These are phyloP conservation scores for Phytopythium montanum DNA, from an alignment of 352 stramenopile genomes.

Conservation along the genomic window DNA sequence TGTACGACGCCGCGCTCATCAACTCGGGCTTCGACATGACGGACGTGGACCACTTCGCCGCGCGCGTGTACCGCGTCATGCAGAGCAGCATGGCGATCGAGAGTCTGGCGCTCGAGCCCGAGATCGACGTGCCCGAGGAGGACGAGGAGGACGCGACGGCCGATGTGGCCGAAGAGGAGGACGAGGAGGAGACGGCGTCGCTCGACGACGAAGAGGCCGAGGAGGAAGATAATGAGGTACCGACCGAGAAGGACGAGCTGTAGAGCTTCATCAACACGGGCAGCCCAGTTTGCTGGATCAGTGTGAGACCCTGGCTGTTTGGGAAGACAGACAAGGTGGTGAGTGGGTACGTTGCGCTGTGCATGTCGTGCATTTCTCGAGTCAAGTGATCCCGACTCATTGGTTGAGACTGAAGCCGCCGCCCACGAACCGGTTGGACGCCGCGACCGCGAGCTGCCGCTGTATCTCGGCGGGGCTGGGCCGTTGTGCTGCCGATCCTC, in stretches of 20 bases:
- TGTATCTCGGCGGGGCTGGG: conserved; percentile 67
- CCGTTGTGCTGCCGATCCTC: neutral
- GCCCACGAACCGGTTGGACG: conserved; percentile 89
- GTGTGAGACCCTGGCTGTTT: too few species aligned
- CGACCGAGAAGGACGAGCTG: conserved; percentile 35
- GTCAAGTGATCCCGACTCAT: conserved; percentile 11
- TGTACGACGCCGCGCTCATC: conserved; percentile 98
- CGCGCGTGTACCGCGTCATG: conserved; percentile 93
- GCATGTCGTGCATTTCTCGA: neutral
- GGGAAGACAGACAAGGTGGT: neutral
- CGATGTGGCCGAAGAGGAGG: conserved; percentile 45
- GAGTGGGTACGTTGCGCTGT: neutral
- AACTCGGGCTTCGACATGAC: conserved; percentile 97
- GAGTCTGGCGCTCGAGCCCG: conserved; percentile 89
- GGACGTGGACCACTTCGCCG: conserved; percentile 91
- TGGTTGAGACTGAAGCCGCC: conserved; percentile 94
- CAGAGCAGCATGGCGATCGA: conserved; percentile 91
- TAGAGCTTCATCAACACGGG: conserved; percentile 12
- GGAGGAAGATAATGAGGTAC: conserved; percentile 1
- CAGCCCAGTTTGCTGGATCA: neutral
- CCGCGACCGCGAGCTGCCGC: conserved; percentile 78
- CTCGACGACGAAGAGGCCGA: conserved; percentile 24
- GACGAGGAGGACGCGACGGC: conserved; percentile 43
- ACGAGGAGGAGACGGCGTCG: conserved; percentile 20
- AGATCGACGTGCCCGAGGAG: conserved; percentile 92